These are phyloP conservation scores for Nidularia pulvinata DNA, from an alignment of 768 basidiomycete genomes.

Conservation along the genomic window DNA sequence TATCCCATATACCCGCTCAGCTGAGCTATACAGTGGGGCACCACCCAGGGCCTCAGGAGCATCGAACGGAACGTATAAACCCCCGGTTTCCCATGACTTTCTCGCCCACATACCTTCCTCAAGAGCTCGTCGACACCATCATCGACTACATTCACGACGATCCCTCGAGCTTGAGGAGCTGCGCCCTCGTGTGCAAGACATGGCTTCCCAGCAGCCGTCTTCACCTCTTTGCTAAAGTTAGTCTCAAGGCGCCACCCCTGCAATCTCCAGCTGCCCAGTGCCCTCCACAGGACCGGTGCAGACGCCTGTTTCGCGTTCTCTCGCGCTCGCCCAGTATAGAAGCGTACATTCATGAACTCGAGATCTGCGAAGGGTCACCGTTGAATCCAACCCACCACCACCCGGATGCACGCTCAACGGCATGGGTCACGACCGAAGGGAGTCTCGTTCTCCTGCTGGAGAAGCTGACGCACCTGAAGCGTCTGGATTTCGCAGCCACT, in stretches of 20 bases:
- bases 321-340: conserved; percentile 27
- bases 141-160: conserved; percentile 42
- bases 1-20: no score
- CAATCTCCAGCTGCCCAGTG: conserved; percentile 11
- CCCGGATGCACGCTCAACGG: conserved; percentile 24
- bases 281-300: conserved; percentile 29
- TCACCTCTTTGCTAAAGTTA: conserved; percentile 38
- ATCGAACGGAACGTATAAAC: neutral
- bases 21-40: no score
- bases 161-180: conserved; percentile 20
- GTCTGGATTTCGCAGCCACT: conserved; percentile 34
- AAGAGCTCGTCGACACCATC: conserved; percentile 45
- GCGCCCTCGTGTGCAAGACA: conserved; percentile 32
- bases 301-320: conserved; percentile 29
- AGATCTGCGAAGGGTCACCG: conserved; percentile 36
- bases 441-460: conserved; percentile 32
- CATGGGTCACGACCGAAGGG: conserved; percentile 36
- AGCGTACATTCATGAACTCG: conserved; percentile 30
- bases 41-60: neutral
- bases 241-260: conserved; percentile 27
- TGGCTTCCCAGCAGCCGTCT: conserved; percentile 37
- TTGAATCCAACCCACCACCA: conserved; percentile 18
- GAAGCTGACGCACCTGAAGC: conserved; percentile 30
- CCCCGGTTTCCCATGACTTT: neutral
- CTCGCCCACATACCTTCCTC: conserved; percentile 23